Percentiles rank a stretch among this genome's conserved stretches.
Conservation (phyloP, 169 alveolate species). For the Perkinsus chesapeaki region DNA sequence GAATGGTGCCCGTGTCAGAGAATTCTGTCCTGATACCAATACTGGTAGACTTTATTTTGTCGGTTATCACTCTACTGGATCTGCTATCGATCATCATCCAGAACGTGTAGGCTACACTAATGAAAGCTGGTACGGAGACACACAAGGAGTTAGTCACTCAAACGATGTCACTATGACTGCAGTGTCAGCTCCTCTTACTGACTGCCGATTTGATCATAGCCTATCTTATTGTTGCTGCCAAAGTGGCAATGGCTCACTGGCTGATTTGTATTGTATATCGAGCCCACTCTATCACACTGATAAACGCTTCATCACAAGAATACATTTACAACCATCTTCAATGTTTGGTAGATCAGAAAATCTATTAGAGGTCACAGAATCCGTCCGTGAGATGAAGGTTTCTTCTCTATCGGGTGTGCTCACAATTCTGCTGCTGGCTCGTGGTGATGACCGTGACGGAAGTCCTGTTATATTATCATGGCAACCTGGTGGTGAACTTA, state of each 20-base stretch:
- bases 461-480: neutral
- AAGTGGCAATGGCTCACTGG: neutral
- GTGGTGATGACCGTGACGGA: neutral
- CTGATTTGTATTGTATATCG: neutral
- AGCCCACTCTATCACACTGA: neutral
- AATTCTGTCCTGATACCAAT: neutral
- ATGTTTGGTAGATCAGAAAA: neutral
- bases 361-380: neutral
- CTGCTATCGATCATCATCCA: neutral
- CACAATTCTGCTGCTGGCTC: neutral
- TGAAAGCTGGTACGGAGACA: neutral
- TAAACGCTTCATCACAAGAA: neutral
- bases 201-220: neutral
- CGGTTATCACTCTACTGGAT: neutral
- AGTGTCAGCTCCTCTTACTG: neutral
- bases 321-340: neutral
- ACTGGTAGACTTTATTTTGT: neutral
- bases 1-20: neutral
- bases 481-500: neutral
- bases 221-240: neutral
- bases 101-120: neutral
- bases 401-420: neutral
- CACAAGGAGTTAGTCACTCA: neutral
- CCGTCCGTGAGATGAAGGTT: neutral
- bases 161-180: neutral